Base-by-base conservation (phyloP, 2,329 filamentous ascomycete species). In the Penicillium frequentans region DNA sequence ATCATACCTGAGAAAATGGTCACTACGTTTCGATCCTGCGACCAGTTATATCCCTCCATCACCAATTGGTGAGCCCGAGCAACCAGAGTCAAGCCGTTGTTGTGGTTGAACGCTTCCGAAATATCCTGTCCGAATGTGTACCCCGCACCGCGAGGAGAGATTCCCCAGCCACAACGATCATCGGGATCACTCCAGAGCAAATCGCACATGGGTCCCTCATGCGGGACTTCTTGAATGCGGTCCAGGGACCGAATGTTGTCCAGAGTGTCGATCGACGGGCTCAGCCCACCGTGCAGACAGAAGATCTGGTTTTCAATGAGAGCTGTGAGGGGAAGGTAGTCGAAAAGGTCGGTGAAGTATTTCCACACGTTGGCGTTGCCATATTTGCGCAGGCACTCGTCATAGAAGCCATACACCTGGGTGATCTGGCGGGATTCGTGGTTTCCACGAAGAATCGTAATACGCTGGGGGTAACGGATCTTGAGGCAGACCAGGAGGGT, bases 31-130 rank as follows among this genome's bases (percentile, higher is more conserved):
- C 93, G 83, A 74, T 98, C 95, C 77, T 98, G 95, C 64, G 93
- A 97, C 95, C 95, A 99, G 76, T 98, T 99, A 79, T 98, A 99
- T 49, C 95, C 95, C 77, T 99, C 95, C 93, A 98, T 99, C 59
- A 99, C 95, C 75, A 99, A 82, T 81, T 99, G 95, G 83, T 99
- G 95, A 55, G 95, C 95, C 77, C 95, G 86, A 59, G 95, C 95
- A 72, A 99, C 96, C 61, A 98, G 82, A 54, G 93, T 98, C 77
- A 99, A 81, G 56, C 93, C 93, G 72, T 99, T 99, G 84, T 98
- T 98, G 75, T 98, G 93, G 78, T 98, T 98, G 82, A 99, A 99
- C 1, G 93, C 93, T 80, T 99, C 93, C 35, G 91, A 96, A 70
- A 98, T 98, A 74, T 98, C 93, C 79, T 97, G 93, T 58, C 91